These are phyloP conservation scores for Diaporthe citri DNA, from an alignment of 2,329 filamentous ascomycete species.

Conservation along the genomic window DNA sequence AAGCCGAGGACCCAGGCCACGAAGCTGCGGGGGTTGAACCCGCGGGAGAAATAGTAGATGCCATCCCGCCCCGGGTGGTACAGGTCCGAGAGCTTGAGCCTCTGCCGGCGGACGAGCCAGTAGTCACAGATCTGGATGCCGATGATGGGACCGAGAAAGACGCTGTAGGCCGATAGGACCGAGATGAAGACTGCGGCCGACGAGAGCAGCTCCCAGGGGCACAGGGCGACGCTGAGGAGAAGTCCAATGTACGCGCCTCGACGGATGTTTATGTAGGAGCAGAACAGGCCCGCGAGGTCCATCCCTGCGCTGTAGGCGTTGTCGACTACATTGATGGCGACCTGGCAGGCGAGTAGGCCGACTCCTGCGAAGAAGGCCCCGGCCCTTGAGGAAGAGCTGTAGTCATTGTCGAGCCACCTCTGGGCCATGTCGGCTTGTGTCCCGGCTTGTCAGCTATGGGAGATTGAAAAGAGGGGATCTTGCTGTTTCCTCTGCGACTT, in stretches of 20 bases:
- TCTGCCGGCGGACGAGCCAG: slow-evolving; percentile 34
- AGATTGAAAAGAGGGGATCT: not conserved
- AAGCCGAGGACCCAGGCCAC: slow-evolving; percentile 40
- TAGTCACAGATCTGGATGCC: slow-evolving; percentile 39
- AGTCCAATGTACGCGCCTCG: slow-evolving; percentile 61
- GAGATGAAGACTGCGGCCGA: slow-evolving; percentile 60
- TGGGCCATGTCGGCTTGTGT: slow-evolving; percentile 35
- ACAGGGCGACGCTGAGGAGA: slow-evolving; percentile 46
- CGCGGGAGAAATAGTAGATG: slow-evolving; percentile 38
- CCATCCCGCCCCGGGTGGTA: slow-evolving; percentile 36
- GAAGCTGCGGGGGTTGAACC: slow-evolving; percentile 39
- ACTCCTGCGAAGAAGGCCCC: slow-evolving; percentile 60
- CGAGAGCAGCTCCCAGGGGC: slow-evolving; percentile 65
- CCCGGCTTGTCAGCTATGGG: not conserved
- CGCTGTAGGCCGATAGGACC: slow-evolving; percentile 56
- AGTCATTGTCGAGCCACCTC: slow-evolving; percentile 37
- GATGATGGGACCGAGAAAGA: slow-evolving; percentile 40
- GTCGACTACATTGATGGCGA: slow-evolving; percentile 59
- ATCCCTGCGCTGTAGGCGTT: slow-evolving; percentile 66
- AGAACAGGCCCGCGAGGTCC: slow-evolving; percentile 65
- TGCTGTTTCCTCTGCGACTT: not conserved
- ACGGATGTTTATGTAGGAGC: slow-evolving; percentile 67
- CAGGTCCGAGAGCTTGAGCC: slow-evolving; percentile 40
- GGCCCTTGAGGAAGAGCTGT: slow-evolving; percentile 50
- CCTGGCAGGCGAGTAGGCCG: slow-evolving; percentile 58